These are phyloP conservation scores for Passalora sequoiae DNA, from an alignment of 2,329 filamentous ascomycete genomes.

Conservation along the genomic window DNA sequence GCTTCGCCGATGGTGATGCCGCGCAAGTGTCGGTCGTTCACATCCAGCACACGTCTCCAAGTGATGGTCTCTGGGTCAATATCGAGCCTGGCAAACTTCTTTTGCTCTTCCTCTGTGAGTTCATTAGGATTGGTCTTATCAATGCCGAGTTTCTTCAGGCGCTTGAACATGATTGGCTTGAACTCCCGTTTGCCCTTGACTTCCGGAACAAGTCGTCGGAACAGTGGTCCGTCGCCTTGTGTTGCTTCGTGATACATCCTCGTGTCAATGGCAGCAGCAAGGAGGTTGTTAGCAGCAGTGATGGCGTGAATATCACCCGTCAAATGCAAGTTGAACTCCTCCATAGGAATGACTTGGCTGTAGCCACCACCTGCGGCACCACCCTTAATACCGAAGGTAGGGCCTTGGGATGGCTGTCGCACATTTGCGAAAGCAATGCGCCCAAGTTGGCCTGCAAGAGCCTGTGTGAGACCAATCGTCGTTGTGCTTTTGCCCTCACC, in stretches of 20 bases:
- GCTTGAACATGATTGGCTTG: conserved; percentile 82
- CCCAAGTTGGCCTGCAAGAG: conserved; percentile 80
- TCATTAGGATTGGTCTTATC: conserved; percentile 90
- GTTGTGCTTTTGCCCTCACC: conserved; percentile 98
- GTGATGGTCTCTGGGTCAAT: conserved; percentile 97
- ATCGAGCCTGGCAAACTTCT: conserved; percentile 83
- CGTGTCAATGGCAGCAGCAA: conserved; percentile 94
- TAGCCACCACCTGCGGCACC: conserved; percentile 95
- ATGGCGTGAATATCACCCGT: conserved; percentile 98
- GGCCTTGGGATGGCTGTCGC: conserved; percentile 91
- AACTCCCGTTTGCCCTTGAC: conserved; percentile 90
- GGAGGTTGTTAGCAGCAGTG: conserved; percentile 91
- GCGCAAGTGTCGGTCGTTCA: conserved; percentile 91
- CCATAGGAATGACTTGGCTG: conserved; percentile 99
- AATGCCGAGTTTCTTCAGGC: conserved; percentile 92
- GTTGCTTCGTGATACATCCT: conserved; percentile 97
- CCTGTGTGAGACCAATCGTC: conserved; percentile 91
- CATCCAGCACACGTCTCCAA: conserved; percentile 91
- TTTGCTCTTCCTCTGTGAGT: conserved; percentile 83
- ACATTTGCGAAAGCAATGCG: conserved; percentile 94
- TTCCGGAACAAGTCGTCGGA: conserved; percentile 75
- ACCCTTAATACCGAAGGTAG: conserved; percentile 98
- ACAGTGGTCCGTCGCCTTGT: conserved; percentile 84
- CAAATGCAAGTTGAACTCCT: conserved; percentile 97
- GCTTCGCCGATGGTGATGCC: conserved; percentile 85